Base-by-base conservation (phyloP, 371 early-diverging fungal species). In the Lichtheimia ornata region DNA sequence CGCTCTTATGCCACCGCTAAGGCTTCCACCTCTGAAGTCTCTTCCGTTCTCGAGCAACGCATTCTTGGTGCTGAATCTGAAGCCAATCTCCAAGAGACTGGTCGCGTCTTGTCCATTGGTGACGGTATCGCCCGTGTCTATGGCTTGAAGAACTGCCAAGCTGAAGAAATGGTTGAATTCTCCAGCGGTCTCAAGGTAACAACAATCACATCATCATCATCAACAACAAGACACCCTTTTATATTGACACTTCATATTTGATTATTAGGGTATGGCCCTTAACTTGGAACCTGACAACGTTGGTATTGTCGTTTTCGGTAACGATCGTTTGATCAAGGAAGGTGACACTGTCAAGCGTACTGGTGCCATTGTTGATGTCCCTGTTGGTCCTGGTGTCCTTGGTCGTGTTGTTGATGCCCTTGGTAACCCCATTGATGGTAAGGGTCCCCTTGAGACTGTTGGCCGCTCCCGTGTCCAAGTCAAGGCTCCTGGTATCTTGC, bases 101-200 rank as follows among this genome's bases (percentile, higher is more conserved):
- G 97, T 64, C 92, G 97, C 71, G 97, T 97, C 62, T 83, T 97
- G 77, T 95, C 96, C 73, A 94, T 97, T 72, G 97, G 97, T 89
- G 97, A 97, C 84, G 96, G 96, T 94, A 96, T 97, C 83, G 96
- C 96, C 66, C 94, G 96, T 89, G 94, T 97, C 65, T 75, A 94
- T 63, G 97, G 97, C 59, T 83, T 97, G 75, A 92, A 91, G 86
- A 97, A 97, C 83, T 86, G 88, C 70, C 95, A 97, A 83, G 96
- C 97, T 75, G 97, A 97, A 83, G 97, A 97, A 87, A 95, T 97
- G 96, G 97, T 97, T 73, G 96, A 97, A 73, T 97, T 97, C 89
- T 93, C 94, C 65, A 90, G 91, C 80, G 97, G 97, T 73, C 81
- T 97, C 58, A 93, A 92, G 90, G 93, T 89, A 77, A 96, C 81